Evolutionary conservation across 73 alveolate species (phyloP).

Genomic region (Stentor roeselii): DNA sequence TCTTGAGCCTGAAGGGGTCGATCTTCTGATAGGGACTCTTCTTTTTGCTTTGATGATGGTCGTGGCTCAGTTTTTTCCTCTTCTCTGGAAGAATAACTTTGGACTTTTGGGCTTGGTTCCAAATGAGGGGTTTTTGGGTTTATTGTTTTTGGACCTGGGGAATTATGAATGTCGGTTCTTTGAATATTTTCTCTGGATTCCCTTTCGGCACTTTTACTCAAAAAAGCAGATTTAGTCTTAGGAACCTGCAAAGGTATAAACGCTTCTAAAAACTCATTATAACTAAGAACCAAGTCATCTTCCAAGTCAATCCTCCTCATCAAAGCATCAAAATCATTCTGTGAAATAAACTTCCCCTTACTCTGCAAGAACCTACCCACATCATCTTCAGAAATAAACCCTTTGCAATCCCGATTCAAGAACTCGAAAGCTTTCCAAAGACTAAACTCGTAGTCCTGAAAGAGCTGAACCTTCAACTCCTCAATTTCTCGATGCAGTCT

Average conservation of each 20-base stretch:
- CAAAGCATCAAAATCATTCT: slow-evolving; percentile 34
- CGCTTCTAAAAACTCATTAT: slow-evolving; percentile 38
- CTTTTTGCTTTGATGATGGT: not conserved
- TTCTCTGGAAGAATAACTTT: slow-evolving; percentile 30
- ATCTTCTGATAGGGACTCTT: not conserved
- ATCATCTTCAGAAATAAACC: slow-evolving; percentile 5
- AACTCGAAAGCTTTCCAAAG: not conserved
- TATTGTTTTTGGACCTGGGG: slow-evolving; percentile 26
- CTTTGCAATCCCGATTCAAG: not conserved
- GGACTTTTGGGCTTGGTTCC: slow-evolving; percentile 22
- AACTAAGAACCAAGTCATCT: slow-evolving; percentile 38
- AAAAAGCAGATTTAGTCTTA: slow-evolving; percentile 5
- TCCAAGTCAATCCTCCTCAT: slow-evolving; percentile 35
- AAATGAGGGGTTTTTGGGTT: not conserved
- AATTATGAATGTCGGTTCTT: no score
- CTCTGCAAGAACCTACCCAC: slow-evolving; percentile 21
- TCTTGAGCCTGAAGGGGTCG: not conserved
- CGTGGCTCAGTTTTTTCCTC: slow-evolving; percentile 14
- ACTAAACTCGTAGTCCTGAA: not conserved
- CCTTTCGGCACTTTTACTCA: not conserved
- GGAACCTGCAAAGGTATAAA: slow-evolving; percentile 32
- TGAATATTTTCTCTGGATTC: not conserved
- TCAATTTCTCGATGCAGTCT: slow-evolving; percentile 18
- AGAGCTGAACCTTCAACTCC: not conserved
- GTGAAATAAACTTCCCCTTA: slow-evolving; percentile 26